phyloP scores from a whole-genome alignment of 495 filamentous ascomycete genomes.

The Copromyces sp. region DNA sequence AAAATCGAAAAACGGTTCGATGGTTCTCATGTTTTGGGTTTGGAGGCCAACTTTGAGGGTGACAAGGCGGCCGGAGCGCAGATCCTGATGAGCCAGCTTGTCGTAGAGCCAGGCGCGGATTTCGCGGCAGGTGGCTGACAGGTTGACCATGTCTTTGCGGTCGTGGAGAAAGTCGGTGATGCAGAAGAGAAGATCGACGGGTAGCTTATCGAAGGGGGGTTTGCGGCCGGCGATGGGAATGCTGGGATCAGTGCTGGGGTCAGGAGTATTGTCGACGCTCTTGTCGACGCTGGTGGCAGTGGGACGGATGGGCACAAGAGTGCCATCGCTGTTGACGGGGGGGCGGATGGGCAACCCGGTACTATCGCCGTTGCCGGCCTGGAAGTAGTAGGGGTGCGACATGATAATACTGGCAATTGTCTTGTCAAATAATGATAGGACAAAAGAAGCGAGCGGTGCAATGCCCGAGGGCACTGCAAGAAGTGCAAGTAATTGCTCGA shows the following conservation, averaged over 20 bases:
- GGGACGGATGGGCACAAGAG: not conserved
- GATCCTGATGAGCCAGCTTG: not conserved
- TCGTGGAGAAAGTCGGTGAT: not conserved
- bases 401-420: not conserved
- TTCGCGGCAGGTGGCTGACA: not conserved
- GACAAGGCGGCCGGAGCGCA: not conserved
- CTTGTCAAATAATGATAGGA: not conserved
- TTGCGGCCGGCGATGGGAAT: no score
- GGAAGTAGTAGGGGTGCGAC: not conserved
- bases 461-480: not conserved
- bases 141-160: not conserved
- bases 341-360: not conserved
- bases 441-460: not conserved
- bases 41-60: not conserved
- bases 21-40: not conserved
- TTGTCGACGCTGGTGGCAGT: not conserved
- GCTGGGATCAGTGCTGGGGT: not conserved
- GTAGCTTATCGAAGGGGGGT: not conserved
- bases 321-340: not conserved
- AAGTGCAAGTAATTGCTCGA: not conserved
- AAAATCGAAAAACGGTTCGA: not conserved
- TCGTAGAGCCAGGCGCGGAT: not conserved
- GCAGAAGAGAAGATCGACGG: not conserved
- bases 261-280: not conserved
- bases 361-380: not conserved